Evolutionary conservation across 176 grass and related monocot genomes (phyloP).

Genomic region (Tillandsia leiboldiana): DNA sequence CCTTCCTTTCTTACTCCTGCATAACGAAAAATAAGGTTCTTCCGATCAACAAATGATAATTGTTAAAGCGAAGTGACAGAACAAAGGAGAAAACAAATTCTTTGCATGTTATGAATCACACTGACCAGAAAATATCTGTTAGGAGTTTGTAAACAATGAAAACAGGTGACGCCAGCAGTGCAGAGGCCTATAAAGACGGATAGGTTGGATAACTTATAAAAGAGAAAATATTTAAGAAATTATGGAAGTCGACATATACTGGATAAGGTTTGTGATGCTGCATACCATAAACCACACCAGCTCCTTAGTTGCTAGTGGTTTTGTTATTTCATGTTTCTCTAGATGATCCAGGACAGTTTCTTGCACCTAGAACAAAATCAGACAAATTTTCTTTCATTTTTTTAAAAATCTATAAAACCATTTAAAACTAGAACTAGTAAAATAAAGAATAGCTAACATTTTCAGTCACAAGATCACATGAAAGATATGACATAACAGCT

Average conservation of each 20-base stretch:
- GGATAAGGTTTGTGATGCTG: neutral
- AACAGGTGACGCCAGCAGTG: slow-evolving; percentile 47
- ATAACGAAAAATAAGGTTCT: slow-evolving; percentile 18
- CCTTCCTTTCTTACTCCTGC: slow-evolving; percentile 51
- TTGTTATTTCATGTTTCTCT: slow-evolving; percentile 59
- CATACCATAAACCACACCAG: slow-evolving; percentile 83
- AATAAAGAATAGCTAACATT: too few relatives aligned
- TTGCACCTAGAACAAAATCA: slow-evolving; percentile 56
- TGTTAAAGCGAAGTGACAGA: too few relatives aligned
- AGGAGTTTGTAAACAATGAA: slow-evolving; percentile 54
- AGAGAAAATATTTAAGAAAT: neutral
- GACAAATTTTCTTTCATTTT: slow-evolving; percentile 1
- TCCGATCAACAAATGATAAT: slow-evolving; percentile 7
- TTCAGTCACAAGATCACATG: too few relatives aligned
- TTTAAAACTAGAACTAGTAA: too few relatives aligned
- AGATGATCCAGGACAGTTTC: slow-evolving; percentile 59
- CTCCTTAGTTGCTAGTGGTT: slow-evolving; percentile 61
- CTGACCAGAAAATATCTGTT: slow-evolving; percentile 51
- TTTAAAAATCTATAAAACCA: slow-evolving; percentile 1
- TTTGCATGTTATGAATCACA: slow-evolving; percentile 18
- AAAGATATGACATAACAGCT: too few relatives aligned
- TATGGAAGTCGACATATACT: neutral
- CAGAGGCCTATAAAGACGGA: slow-evolving; percentile 46
- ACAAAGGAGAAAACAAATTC: slow-evolving; percentile 3
- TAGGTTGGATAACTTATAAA: slow-evolving; percentile 16